A percentile compares a stretch with the other conserved stretches of the same genome.
Conservation (phyloP, 2,329 filamentous ascomycete species). For the Alternaria rosae region DNA sequence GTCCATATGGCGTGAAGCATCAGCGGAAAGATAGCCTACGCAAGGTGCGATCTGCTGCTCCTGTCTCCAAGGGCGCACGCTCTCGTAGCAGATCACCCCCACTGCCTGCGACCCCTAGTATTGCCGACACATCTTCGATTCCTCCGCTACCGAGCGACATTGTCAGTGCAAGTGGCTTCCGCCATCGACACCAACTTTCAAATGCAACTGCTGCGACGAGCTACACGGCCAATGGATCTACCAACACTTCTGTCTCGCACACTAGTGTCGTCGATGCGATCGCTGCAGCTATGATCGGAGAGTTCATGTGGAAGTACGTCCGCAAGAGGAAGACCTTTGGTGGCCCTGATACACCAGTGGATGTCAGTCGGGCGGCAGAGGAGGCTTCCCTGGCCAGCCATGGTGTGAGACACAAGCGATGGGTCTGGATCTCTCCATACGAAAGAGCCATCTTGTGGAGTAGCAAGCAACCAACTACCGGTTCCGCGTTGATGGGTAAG, state of each 20-base stretch:
- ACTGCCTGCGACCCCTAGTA: conserved; percentile 71
- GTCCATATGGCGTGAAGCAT: conserved; percentile 51
- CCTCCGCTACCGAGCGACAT: conserved; percentile 78
- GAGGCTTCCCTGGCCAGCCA: conserved; percentile 71
- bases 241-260: conserved; percentile 68
- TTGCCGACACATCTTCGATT: conserved; percentile 73
- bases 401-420: conserved; percentile 84
- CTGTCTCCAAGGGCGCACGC: conserved; percentile 63
- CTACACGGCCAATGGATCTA: conserved; percentile 64
- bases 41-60: conserved; percentile 84
- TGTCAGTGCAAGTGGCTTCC: conserved; percentile 57
- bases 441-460: conserved; percentile 98
- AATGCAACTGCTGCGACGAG: conserved; percentile 67
- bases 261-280: conserved; percentile 93
- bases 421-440: conserved; percentile 98
- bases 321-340: conserved; percentile 90
- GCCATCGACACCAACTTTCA: conserved; percentile 66
- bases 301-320: conserved; percentile 95
- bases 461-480: conserved; percentile 91
- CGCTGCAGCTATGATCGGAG: conserved; percentile 97
- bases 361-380: conserved; percentile 62
- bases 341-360: conserved; percentile 64
- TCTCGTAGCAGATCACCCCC: conserved; percentile 62
- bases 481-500: conserved; percentile 89
- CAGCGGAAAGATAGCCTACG: conserved; percentile 70